Evolutionary conservation across 2,329 filamentous ascomycete genomes (phyloP).

Genomic region (Trichoderma atroviride): DNA sequence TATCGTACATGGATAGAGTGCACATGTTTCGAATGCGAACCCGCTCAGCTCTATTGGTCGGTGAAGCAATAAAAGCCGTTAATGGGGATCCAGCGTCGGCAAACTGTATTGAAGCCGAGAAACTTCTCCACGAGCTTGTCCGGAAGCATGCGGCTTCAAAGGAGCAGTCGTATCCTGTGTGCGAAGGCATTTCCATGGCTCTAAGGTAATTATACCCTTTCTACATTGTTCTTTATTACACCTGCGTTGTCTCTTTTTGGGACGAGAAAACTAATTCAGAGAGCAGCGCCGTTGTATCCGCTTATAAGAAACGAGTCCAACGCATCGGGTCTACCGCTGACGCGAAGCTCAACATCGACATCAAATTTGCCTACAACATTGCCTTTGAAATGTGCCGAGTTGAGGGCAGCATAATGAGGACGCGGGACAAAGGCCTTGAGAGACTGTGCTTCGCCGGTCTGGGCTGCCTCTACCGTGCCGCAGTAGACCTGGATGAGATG

Average conservation of each 20-base stretch:
- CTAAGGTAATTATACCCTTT: not conserved
- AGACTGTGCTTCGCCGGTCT: constrained; percentile 7
- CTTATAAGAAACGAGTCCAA: not conserved
- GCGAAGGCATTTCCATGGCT: constrained; percentile 19
- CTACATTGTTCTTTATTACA: not conserved
- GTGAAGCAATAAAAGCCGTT: not conserved
- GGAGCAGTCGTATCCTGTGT: constrained; percentile 11
- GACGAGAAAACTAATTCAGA: not conserved
- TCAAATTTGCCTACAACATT: constrained; percentile 21
- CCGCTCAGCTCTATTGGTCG: not conserved
- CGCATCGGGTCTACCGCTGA: not conserved
- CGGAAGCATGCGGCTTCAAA: not conserved
- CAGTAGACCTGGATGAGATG: constrained; percentile 12
- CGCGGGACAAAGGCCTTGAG: not conserved
- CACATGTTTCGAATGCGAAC: constrained; percentile 3
- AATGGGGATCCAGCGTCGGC: not conserved
- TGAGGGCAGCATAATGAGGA: constrained; percentile 4
- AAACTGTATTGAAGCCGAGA: constrained; percentile 1
- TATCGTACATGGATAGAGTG: not conserved
- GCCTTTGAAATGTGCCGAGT: constrained; percentile 20
- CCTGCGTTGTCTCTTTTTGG: not conserved
- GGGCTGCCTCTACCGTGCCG: constrained; percentile 17
- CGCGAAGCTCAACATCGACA: constrained; percentile 9
- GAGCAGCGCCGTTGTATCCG: constrained; percentile 6
- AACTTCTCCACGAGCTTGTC: constrained; percentile 4